phyloP scores from a whole-genome alignment of 306 rosid genomes.

The Albizia julibrissin region DNA sequence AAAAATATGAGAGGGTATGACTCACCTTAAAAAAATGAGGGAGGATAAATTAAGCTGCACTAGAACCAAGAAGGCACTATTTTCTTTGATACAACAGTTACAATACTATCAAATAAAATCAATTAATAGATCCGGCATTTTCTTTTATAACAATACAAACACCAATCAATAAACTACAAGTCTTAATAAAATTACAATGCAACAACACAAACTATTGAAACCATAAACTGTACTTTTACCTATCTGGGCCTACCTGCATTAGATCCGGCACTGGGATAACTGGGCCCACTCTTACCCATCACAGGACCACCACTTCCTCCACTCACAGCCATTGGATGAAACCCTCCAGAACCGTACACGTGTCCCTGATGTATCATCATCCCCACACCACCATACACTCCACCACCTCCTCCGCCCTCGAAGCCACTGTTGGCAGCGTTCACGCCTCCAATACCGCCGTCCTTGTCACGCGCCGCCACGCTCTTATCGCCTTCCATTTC shows the following conservation, averaged over 20 bases:
- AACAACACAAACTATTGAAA: not conserved
- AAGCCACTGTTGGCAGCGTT: slow-evolving; percentile 27
- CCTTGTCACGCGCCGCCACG: slow-evolving; percentile 68
- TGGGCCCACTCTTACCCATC: slow-evolving; percentile 59
- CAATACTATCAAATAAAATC: not conserved
- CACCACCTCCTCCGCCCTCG: slow-evolving; percentile 27
- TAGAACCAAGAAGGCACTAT: not conserved
- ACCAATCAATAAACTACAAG: not conserved
- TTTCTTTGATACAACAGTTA: slow-evolving; percentile 31
- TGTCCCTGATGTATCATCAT: slow-evolving; percentile 70
- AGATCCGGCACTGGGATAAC: slow-evolving; percentile 55
- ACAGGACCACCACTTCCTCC: slow-evolving; percentile 34
- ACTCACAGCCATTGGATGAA: slow-evolving; percentile 55
- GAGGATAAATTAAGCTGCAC: not conserved
- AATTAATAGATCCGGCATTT: not conserved
- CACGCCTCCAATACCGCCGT: slow-evolving; percentile 24
- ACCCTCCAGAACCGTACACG: slow-evolving; percentile 70
- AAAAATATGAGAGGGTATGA: too few relatives aligned
- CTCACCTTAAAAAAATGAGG: too few relatives aligned
- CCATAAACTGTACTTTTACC: not conserved
- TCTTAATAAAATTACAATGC: not conserved
- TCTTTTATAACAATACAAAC: not conserved
- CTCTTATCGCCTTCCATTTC: slow-evolving; percentile 86
- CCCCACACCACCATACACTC: slow-evolving; percentile 31
- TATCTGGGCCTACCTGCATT: slow-evolving; percentile 55